Evolutionary conservation across 2,329 filamentous ascomycete genomes (phyloP).

Genomic region (Mariannaea elegans): DNA sequence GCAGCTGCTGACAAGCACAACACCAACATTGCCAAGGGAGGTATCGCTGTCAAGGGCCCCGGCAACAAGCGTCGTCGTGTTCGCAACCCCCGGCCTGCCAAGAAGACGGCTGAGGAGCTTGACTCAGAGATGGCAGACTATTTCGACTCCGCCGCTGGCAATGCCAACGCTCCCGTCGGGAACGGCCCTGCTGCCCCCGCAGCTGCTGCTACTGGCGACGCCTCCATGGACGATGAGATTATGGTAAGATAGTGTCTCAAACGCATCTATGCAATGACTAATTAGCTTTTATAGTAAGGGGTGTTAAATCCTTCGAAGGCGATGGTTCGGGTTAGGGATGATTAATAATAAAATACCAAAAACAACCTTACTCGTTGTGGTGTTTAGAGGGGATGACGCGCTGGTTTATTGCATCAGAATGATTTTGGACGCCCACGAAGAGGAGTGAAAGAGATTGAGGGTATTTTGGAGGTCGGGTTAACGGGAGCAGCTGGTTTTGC

Average conservation of each 20-base stretch:
- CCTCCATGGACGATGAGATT: conserved; percentile 74
- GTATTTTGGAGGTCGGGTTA: conserved; percentile 21
- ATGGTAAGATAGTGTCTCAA: conserved; percentile 46
- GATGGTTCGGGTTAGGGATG: not conserved
- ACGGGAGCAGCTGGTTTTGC: conserved; percentile 38
- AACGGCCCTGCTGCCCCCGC: conserved; percentile 58
- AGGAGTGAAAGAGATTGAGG: conserved; percentile 16
- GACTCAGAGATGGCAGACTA: conserved; percentile 99
- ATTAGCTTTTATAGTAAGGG: conserved; percentile 27
- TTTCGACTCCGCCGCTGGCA: conserved; percentile 65
- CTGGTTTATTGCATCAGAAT: conserved; percentile 34
- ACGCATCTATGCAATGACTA: conserved; percentile 14
- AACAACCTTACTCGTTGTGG: conserved; percentile 27
- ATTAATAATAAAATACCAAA: conserved; percentile 35
- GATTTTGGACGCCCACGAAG: conserved; percentile 18
- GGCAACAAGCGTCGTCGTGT: conserved; percentile 62
- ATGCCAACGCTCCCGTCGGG: conserved; percentile 53
- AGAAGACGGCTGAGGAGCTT: conserved; percentile 95
- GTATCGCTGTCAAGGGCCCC: conserved; percentile 55
- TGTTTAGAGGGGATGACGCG: conserved; percentile 18
- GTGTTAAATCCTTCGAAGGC: too few species aligned
- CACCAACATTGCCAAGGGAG: conserved; percentile 54
- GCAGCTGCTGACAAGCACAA: conserved; percentile 78
- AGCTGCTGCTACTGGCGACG: conserved; percentile 61
- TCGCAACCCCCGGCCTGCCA: conserved; percentile 69